Percentiles rank a stretch among this genome's conserved stretches.
Conservation (phyloP, 164 flowering plant species). For the Kingdonia uniflora region DNA sequence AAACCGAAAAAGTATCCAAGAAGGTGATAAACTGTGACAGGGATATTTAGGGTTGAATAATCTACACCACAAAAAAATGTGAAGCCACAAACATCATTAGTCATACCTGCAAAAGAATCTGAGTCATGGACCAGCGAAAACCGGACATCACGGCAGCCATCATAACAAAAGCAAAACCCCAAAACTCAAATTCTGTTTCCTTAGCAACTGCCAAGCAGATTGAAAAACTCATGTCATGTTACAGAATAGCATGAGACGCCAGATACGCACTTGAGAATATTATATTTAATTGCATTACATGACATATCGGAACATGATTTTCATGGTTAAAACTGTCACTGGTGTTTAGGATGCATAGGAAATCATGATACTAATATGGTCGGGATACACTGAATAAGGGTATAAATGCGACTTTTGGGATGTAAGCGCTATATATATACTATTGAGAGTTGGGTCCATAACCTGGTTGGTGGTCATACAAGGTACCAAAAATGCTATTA, state of each 20-base stretch:
- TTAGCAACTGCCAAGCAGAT: constrained; percentile 58
- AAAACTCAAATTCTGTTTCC: constrained; percentile 91
- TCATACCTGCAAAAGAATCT: constrained; percentile 92
- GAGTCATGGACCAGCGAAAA: constrained; percentile 98
- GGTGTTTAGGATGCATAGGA: too few species aligned
- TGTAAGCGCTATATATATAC: too few species aligned
- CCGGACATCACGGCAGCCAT: constrained; percentile 99
- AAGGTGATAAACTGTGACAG: not conserved
- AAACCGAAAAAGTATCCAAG: constrained; percentile 2
- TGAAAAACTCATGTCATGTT: not conserved
- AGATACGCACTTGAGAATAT: not conserved
- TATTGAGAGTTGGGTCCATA: too few species aligned
- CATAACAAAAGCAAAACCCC: constrained; percentile 96
- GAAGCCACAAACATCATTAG: constrained; percentile 4
- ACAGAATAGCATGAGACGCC: constrained; percentile 1
- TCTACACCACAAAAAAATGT: constrained; percentile 2
- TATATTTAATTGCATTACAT: too few species aligned
- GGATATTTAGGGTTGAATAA: not conserved
- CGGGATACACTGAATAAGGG: too few species aligned
- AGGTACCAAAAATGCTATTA: too few species aligned
- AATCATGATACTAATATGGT: too few species aligned
- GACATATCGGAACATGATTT: too few species aligned
- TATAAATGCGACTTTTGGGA: too few species aligned
- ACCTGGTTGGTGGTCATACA: too few species aligned
- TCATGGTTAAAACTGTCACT: too few species aligned